Conservation (phyloP, 345 rosid species). For the Atalantia buxifolia region DNA sequence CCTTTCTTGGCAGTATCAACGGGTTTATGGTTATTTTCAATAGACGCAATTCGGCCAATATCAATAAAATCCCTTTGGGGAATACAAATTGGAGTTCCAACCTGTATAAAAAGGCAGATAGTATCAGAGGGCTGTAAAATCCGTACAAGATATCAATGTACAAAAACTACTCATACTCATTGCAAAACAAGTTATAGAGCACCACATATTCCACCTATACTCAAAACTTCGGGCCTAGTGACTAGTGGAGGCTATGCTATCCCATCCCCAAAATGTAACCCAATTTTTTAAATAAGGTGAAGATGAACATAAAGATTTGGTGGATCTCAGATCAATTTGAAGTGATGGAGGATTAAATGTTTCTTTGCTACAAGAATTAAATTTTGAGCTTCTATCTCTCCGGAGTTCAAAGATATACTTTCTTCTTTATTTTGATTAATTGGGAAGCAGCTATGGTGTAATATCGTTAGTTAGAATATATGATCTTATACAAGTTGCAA, state of each 20-base stretch:
- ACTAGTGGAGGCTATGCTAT: neutral
- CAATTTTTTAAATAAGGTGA: neutral
- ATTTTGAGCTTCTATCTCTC: too few relatives aligned
- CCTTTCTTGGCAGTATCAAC: slow-evolving; percentile 86
- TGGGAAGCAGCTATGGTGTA: too few relatives aligned
- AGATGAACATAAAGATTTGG: neutral
- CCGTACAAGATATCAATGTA: neutral
- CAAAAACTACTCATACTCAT: too few relatives aligned
- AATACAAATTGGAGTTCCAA: slow-evolving; percentile 89
- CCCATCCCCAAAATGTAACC: neutral
- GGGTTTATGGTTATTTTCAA: slow-evolving; percentile 71
- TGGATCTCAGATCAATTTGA: neutral
- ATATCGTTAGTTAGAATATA: too few relatives aligned
- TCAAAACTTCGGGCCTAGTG: neutral
- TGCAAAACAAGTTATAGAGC: neutral
- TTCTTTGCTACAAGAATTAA: too few relatives aligned
- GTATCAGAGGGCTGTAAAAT: neutral
- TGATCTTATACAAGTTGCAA: too few relatives aligned
- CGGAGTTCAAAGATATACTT: too few relatives aligned
- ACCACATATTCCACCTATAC: neutral
- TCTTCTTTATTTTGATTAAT: too few relatives aligned
- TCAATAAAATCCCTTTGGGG: slow-evolving; percentile 76
- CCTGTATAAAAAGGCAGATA: slow-evolving; percentile 34
- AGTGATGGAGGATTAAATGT: too few relatives aligned
- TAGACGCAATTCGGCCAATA: slow-evolving; percentile 83